Evolutionary conservation across 441 rosid genomes (phyloP), one percentile per base, ranked within the genome.

Genomic region (Corymbia calophylla): DNA sequence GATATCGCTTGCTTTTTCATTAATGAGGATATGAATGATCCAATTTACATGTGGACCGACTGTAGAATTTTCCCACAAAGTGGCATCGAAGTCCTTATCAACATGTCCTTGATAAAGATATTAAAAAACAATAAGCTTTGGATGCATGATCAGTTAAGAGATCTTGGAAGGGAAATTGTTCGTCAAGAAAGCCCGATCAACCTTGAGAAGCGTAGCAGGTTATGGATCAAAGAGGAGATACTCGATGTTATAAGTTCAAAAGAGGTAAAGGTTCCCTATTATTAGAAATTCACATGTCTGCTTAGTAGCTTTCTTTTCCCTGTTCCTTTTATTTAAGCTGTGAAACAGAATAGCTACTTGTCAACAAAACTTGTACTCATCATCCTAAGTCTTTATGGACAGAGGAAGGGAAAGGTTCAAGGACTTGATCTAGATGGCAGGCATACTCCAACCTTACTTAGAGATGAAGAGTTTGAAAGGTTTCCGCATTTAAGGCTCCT

Each of bases 111-210:
- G 77, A 70, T 87, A 58, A 89, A 89, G 64, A 47, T 87, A 60
- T 31, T 58, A 14, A 85, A 55, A 7, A 70, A 60, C 51, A 49
- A 86, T 68, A 60, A n/a, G 6, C 70, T 89, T 27, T 87, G 91
- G 91, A 89, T 89, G 91, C 91, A 89, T 73, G 87, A 89, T 68
- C 87, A 29, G 15, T 56, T 89, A 15, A 80, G 73, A 58, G 91
- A 89, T 3, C 81, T 89, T 48, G 91, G 89, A 49, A 87, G 91
- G 64, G 91, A 81, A 44, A 80, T 89, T 21, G 81, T 89, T 54
- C 53, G 31, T 54, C 49, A 18, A 31, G 87, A 87, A 53, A 87
- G 27, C n/a, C 27, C 53, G 5, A 32, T 25, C 13, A 44, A 87
- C 2, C 89, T 18, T 12, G 62, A 13, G 62, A 62, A 80, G 11